A percentile compares a stretch with the other conserved stretches of the same genome.
phyloP scores from a whole-genome alignment of 2,329 filamentous ascomycete species.

The Ophiognomonia clavigignenti-juglandacearum region DNA sequence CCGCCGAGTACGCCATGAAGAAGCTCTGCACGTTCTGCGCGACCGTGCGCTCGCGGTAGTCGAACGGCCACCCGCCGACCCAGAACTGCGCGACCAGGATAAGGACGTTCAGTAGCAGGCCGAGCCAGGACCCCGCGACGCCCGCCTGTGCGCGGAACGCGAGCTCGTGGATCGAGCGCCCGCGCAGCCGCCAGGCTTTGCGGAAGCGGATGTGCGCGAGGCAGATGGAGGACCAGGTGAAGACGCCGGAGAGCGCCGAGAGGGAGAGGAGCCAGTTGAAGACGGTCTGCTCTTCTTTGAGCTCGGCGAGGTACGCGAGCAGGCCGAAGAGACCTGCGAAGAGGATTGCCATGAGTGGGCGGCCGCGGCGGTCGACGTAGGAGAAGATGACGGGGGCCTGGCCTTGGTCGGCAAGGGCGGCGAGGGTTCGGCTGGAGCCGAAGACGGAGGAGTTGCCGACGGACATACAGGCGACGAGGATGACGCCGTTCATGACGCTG shows the following conservation, averaged over 20 bases:
- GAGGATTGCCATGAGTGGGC: slow-evolving; percentile 69
- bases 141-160: slow-evolving; percentile 80
- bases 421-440: slow-evolving; percentile 83
- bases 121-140: slow-evolving; percentile 73
- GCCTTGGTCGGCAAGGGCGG: slow-evolving; percentile 81
- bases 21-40: slow-evolving; percentile 56
- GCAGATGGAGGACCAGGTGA: slow-evolving; percentile 82
- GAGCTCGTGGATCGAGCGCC: slow-evolving; percentile 68
- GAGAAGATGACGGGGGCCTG: slow-evolving; percentile 73
- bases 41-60: slow-evolving; percentile 36
- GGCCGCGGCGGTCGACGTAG: slow-evolving; percentile 79
- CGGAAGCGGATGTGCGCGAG: slow-evolving; percentile 92
- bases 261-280: slow-evolving; percentile 78
- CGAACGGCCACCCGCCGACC: slow-evolving; percentile 74
- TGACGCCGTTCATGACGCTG: slow-evolving; percentile 91
- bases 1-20: slow-evolving; percentile 68
- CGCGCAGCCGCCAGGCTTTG: slow-evolving; percentile 65
- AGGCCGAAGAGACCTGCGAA: slow-evolving; percentile 65
- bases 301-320: slow-evolving; percentile 71
- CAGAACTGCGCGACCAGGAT: slow-evolving; percentile 84
- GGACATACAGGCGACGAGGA: slow-evolving; percentile 82
- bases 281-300: slow-evolving; percentile 52
- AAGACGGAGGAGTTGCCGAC: slow-evolving; percentile 92
- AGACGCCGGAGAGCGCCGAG: slow-evolving; percentile 67
- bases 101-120: slow-evolving; percentile 68